A percentile compares a stretch with the other conserved stretches of the same genome.
phyloP scores from a whole-genome alignment of 148 eudicot genomes.

The Chenopodium quinoa region DNA sequence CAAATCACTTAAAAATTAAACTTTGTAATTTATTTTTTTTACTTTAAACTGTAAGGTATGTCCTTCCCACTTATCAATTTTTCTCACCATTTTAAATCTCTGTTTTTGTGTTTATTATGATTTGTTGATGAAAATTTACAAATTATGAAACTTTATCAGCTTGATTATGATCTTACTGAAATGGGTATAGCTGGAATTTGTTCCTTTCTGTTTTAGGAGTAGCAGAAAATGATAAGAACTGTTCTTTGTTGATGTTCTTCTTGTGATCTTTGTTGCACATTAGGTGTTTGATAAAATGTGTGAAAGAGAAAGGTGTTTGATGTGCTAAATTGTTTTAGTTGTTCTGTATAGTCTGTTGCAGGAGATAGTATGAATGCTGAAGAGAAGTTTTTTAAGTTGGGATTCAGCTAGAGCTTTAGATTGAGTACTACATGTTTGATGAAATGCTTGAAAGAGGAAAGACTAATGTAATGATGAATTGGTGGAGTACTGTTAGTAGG shows the following conservation, averaged over 20 bases:
- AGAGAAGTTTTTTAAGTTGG: background rate
- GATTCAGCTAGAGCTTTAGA: background rate
- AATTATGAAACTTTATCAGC: background rate
- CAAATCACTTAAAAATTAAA: background rate
- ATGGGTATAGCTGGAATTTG: background rate
- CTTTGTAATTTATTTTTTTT: background rate
- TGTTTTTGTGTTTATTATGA: background rate
- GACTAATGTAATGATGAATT: slow-evolving; percentile 19
- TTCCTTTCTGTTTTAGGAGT: background rate
- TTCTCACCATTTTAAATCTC: background rate
- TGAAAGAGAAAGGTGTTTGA: background rate
- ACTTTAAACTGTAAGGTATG: background rate
- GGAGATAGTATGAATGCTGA: background rate
- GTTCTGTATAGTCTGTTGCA: background rate
- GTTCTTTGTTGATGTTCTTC: background rate
- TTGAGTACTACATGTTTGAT: slow-evolving; percentile 7
- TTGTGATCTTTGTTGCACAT: background rate
- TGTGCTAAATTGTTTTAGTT: background rate
- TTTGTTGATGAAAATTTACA: too few relatives aligned
- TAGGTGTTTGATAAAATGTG: slow-evolving; percentile 15
- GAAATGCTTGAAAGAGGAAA: slow-evolving; percentile 11
- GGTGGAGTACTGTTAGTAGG: slow-evolving; percentile 24
- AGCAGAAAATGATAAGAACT: background rate
- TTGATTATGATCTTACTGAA: background rate
- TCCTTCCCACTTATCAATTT: background rate